A percentile compares a stretch with the other conserved stretches of the same genome.
Conservation (phyloP, 2,329 filamentous ascomycete species). For the Scedosporium boydii region DNA sequence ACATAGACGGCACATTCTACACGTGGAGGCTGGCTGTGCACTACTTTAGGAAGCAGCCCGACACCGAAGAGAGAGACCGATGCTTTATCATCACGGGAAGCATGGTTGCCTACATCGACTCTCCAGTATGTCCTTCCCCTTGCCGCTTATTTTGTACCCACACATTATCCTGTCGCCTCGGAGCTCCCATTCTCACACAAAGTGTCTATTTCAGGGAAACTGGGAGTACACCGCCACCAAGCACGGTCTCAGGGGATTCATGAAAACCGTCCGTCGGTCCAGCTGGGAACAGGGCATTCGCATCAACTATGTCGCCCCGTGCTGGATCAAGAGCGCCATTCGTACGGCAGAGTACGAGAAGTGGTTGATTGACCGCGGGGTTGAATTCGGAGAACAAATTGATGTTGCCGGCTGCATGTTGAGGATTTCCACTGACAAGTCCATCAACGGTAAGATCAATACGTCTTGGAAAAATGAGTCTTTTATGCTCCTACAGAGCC, state of each 20-base stretch:
- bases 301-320: constrained; percentile 35
- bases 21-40: constrained; percentile 36
- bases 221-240: constrained; percentile 33
- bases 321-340: constrained; percentile 27
- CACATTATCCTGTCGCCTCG: no score
- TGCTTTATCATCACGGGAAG: constrained; percentile 39
- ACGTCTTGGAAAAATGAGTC: no score
- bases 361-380: constrained; percentile 25
- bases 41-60: constrained; percentile 32
- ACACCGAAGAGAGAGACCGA: constrained; percentile 27
- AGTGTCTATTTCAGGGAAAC: constrained; percentile 15
- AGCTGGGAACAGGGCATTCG: constrained; percentile 31
- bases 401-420: constrained; percentile 24
- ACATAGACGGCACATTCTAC: constrained; percentile 31
- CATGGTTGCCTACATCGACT: constrained; percentile 37
- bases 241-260: constrained; percentile 32
- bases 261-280: constrained; percentile 27
- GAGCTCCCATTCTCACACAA: neutral
- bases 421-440: constrained; percentile 20
- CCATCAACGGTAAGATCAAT: constrained; percentile 18
- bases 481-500: no score
- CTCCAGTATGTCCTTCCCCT: constrained; percentile 16
- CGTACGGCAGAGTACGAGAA: constrained; percentile 29
- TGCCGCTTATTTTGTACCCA: neutral
- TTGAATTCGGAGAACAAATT: constrained; percentile 27